Conservation (phyloP, 2,329 filamentous ascomycete genomes). For the Chrysoporthe cubensis region DNA sequence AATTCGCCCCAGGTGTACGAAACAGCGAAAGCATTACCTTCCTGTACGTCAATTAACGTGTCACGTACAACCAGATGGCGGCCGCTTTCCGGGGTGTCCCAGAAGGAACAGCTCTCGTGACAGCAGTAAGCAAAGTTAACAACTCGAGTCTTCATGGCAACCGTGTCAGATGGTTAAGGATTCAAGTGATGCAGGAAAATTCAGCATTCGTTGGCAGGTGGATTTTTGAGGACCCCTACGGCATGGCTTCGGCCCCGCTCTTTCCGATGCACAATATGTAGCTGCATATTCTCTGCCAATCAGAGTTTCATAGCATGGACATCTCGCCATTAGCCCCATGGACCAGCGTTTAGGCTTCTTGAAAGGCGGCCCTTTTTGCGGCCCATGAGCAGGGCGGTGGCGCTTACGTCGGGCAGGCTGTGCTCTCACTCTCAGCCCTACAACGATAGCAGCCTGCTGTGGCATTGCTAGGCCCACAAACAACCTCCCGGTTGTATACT, state of each 20-base stretch:
- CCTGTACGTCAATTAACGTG: not conserved
- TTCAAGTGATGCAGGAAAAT: not conserved
- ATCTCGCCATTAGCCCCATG: not conserved
- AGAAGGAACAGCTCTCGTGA: not conserved
- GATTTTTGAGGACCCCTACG: not conserved
- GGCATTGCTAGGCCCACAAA: not conserved
- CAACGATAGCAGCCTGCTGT: not conserved
- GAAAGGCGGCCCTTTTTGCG: not conserved
- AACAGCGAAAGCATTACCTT: not conserved
- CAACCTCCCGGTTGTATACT: no score
- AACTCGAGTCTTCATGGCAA: not conserved
- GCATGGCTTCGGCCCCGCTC: not conserved
- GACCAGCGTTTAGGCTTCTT: not conserved
- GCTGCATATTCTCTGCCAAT: not conserved
- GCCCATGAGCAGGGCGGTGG: no score
- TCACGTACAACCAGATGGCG: not conserved
- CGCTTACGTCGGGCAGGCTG: not conserved
- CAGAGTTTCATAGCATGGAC: not conserved
- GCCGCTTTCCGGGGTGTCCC: not conserved
- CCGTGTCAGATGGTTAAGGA: not conserved
- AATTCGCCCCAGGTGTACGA: not conserved
- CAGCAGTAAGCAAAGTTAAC: not conserved
- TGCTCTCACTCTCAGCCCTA: not conserved
- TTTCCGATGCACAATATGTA: not conserved
- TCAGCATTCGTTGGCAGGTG: not conserved